phyloP scores from a whole-genome alignment of 192 early-diverging fungal genomes.

The Phycomyces nitens region DNA sequence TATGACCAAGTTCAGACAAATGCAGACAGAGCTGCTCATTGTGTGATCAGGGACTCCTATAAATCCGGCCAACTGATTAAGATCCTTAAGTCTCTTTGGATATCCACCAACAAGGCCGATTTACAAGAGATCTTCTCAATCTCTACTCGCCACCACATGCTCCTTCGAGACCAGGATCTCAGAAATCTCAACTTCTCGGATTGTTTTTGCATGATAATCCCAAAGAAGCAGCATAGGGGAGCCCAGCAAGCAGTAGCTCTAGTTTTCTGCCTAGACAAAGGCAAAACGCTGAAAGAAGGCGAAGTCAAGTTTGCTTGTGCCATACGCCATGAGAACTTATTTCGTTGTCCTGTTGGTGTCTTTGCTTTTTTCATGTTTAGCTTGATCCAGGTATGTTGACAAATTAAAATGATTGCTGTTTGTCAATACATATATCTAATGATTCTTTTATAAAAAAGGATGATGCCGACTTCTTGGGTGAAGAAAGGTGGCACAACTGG shows the following conservation, averaged over 20 bases:
- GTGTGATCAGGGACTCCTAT: background rate
- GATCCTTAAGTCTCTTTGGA: background rate
- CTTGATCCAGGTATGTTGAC: background rate
- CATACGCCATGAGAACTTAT: background rate
- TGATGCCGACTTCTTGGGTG: background rate
- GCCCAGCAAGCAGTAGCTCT: background rate
- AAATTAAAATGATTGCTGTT: background rate
- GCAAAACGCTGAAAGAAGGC: background rate
- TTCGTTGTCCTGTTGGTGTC: background rate
- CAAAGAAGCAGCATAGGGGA: background rate
- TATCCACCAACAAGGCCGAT: background rate
- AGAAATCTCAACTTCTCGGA: background rate
- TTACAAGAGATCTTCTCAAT: background rate
- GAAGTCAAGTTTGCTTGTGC: background rate
- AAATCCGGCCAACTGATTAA: background rate
- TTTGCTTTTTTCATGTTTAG: background rate
- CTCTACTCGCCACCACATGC: background rate
- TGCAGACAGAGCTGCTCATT: background rate
- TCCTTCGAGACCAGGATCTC: background rate
- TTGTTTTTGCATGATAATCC: background rate
- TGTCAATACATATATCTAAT: background rate
- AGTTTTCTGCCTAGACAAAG: background rate
- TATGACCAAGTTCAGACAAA: background rate
- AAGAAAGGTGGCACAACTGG: slow-evolving; percentile 1
- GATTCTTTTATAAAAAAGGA: background rate